Evolutionary conservation across 768 basidiomycete genomes (phyloP).

Genomic region (Collybia mongolica): DNA sequence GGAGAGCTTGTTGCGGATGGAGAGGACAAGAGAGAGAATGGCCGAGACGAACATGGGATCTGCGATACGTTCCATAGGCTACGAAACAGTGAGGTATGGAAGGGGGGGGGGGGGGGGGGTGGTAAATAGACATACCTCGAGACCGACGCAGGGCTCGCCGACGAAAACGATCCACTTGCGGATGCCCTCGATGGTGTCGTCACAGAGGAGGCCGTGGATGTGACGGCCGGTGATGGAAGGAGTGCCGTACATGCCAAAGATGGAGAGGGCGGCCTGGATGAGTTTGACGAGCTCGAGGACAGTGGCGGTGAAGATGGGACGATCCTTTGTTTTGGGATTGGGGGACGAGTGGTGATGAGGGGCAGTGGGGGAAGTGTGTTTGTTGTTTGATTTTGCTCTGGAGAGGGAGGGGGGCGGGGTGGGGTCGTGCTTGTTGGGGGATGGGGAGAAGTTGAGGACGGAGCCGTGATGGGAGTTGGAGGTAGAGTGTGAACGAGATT

Average conservation of each 20-base stretch:
- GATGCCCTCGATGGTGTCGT: conserved; percentile 72
- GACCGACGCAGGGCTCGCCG: conserved; percentile 56
- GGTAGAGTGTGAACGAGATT: conserved; percentile 16
- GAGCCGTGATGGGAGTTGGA: conserved; percentile 18
- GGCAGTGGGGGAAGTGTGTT: conserved; percentile 9
- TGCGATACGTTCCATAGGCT: conserved; percentile 72
- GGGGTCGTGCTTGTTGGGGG: conserved; percentile 18
- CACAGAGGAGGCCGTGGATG: conserved; percentile 75
- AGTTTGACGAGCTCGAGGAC: conserved; percentile 78
- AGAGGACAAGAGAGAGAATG: conserved; percentile 66
- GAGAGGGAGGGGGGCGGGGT: conserved; percentile 12
- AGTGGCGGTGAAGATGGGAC: conserved; percentile 52
- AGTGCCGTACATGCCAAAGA: conserved; percentile 61
- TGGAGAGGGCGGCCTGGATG: conserved; percentile 65
- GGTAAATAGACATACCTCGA: conserved; percentile 49
- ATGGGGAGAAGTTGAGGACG: conserved; percentile 16
- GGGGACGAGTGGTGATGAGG: conserved; percentile 9
- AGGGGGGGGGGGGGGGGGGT: too few species aligned
- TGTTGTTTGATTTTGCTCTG: conserved; percentile 13
- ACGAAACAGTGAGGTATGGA: conserved; percentile 1
- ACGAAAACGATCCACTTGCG: conserved; percentile 65
- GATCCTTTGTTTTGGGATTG: conserved; percentile 24
- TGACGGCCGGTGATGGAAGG: conserved; percentile 12
- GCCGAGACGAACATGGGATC: conserved; percentile 73
- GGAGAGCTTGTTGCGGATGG: conserved; percentile 68